phyloP scores from a whole-genome alignment of 257 asterid species.

The Fraxinus excelsior region DNA sequence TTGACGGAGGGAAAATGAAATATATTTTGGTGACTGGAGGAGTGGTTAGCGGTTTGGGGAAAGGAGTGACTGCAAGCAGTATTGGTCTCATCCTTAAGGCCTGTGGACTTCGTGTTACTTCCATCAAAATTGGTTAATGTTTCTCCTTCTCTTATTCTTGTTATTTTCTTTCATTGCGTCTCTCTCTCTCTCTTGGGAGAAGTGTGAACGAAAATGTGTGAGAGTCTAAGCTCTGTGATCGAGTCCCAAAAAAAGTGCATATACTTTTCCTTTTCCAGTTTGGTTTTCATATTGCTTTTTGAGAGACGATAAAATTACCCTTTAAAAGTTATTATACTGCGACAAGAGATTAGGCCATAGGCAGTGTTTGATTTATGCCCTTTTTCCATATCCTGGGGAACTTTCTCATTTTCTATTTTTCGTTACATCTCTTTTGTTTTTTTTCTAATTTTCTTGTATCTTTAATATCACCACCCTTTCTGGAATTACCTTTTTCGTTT shows the following conservation, averaged over 20 bases:
- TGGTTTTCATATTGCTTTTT: background rate
- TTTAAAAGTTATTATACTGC: background rate
- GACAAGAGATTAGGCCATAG: background rate
- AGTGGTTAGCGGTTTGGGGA: conserved; percentile 94
- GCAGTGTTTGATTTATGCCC: background rate
- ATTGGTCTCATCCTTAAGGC: conserved; percentile 88
- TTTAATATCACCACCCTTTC: background rate
- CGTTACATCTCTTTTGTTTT: background rate
- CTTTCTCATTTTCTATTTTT: background rate
- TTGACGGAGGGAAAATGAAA: conserved; percentile 54
- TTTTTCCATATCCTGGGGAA: background rate
- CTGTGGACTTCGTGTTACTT: conserved; percentile 88
- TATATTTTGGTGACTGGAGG: conserved; percentile 96
- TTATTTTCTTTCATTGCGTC: background rate
- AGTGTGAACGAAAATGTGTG: background rate
- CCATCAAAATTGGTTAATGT: conserved; percentile 79
- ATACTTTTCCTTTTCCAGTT: background rate
- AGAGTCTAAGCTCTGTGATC: background rate
- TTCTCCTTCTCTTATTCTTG: background rate
- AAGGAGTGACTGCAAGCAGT: conserved; percentile 98
- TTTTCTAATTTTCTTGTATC: background rate
- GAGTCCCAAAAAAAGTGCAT: background rate
- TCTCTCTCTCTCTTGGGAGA: background rate
- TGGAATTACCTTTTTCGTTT: background rate
- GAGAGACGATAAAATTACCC: background rate